Evolutionary conservation across 1,284 basidiomycete species (phyloP).

Genomic region (Sporisorium graminicola): DNA sequence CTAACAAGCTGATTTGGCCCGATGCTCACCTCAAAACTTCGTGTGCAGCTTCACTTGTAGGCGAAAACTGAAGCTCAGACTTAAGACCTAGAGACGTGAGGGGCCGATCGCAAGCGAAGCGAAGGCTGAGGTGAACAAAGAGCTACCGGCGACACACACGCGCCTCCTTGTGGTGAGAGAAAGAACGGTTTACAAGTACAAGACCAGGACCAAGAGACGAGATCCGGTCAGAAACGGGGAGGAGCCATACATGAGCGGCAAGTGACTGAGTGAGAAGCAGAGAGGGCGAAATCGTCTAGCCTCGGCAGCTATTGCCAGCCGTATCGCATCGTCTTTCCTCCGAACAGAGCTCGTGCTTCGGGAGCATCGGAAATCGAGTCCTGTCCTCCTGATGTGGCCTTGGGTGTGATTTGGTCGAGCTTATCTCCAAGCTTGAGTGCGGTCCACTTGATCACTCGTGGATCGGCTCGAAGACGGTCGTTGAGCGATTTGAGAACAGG

Average conservation of each 20-base stretch:
- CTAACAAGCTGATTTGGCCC: neutral
- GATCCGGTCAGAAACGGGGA: neutral
- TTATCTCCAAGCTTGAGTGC: slow-evolving; percentile 82
- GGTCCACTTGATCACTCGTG: slow-evolving; percentile 84
- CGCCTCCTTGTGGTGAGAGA: neutral
- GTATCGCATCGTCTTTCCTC: slow-evolving; percentile 55
- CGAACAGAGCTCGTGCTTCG: slow-evolving; percentile 46
- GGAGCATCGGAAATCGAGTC: slow-evolving; percentile 41
- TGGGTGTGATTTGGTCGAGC: slow-evolving; percentile 70
- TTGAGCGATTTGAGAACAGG: slow-evolving; percentile 77
- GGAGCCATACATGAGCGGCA: neutral
- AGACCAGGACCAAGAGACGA: neutral
- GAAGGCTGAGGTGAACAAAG: neutral
- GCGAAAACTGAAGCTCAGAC: neutral
- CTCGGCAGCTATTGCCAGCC: slow-evolving; percentile 33
- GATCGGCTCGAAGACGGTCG: slow-evolving; percentile 79
- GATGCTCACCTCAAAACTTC: neutral
- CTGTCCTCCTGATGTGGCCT: slow-evolving; percentile 52
- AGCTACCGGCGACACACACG: neutral
- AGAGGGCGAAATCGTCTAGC: neutral
- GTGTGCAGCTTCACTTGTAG: neutral
- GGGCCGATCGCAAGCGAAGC: neutral
- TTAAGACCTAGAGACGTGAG: neutral
- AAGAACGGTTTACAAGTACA: slow-evolving; percentile 26
- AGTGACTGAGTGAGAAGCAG: neutral